These are phyloP conservation scores for Scheffersomyces stambukii DNA, from an alignment of 1,139 yeast genomes.

Conservation along the genomic window DNA sequence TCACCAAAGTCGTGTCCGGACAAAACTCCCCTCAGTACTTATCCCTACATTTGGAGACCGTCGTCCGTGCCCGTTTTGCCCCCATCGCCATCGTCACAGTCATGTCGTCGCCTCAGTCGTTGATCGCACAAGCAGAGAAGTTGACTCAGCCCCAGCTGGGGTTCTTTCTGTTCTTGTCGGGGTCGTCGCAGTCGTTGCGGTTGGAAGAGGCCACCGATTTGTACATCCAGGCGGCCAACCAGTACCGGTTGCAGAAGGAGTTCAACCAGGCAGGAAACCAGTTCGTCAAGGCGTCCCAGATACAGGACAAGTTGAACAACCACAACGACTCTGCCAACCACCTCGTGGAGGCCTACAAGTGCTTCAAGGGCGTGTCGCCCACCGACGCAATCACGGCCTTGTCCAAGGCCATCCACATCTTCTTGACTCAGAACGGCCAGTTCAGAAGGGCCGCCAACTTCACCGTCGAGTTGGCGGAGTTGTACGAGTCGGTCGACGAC, in stretches of 20 bases:
- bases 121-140: conserved; percentile 44
- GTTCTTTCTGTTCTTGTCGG: conserved; percentile 64
- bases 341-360: conserved; percentile 86
- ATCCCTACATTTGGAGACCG: no score
- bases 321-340: conserved; percentile 93
- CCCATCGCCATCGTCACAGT: background rate
- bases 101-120: conserved; percentile 39
- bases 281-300: conserved; percentile 80
- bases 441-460: conserved; percentile 95
- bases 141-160: conserved; percentile 65
- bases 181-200: conserved; percentile 62
- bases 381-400: conserved; percentile 75
- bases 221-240: conserved; percentile 87
- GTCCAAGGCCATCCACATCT: conserved; percentile 72
- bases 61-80: conserved; percentile 1
- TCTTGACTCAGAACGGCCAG: conserved; percentile 82
- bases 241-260: conserved; percentile 73
- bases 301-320: conserved; percentile 69
- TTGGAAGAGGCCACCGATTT: conserved; percentile 91
- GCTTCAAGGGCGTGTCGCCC: conserved; percentile 71
- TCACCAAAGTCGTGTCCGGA: conserved; percentile 1
- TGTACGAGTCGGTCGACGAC: conserved; percentile 75
- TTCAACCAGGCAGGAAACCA: conserved; percentile 72
- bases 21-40: conserved; percentile 1
- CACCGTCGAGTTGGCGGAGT: conserved; percentile 83